Conservation (phyloP, 169 alveolate species). For the Eimeria praecox region DNA sequence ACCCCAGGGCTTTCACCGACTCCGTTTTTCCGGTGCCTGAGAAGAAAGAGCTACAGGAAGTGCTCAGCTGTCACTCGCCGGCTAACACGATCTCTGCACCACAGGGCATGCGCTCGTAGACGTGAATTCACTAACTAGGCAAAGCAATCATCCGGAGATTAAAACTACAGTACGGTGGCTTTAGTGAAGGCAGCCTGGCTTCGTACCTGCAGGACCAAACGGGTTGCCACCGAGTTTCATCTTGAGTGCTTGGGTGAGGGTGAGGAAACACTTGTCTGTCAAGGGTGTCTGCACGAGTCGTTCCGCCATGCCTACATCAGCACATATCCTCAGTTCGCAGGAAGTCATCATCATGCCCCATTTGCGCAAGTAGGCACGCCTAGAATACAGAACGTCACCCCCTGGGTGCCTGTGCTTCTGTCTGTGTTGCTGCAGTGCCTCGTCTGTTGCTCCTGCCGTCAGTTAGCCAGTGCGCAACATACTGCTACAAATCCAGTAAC, state of each 20-base stretch:
- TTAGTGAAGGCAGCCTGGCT: too few species aligned
- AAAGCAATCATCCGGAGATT: too few species aligned
- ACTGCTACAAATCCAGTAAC: not conserved
- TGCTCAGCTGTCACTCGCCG: not conserved
- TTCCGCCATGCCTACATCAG: constrained; percentile 87
- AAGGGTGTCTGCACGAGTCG: constrained; percentile 98
- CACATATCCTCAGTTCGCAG: too few species aligned
- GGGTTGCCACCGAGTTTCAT: constrained; percentile 99
- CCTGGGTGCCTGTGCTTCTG: not conserved
- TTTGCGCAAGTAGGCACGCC: not conserved
- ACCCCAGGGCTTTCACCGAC: constrained; percentile 98
- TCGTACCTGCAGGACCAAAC: constrained; percentile 99
- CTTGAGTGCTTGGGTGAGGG: constrained; percentile 98
- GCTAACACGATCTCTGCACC: not conserved
- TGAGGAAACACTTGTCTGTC: constrained; percentile 98
- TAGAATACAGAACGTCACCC: not conserved
- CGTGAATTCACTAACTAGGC: too few species aligned
- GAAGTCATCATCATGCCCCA: not conserved
- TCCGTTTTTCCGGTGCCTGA: constrained; percentile 99
- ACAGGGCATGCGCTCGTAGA: too few species aligned
- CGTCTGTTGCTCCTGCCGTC: not conserved
- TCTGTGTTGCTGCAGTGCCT: not conserved
- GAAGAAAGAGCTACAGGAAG: not conserved
- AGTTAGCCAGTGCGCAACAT: not conserved
- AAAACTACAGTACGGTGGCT: not conserved